Evolutionary conservation across 305 asterid species (phyloP).

Genomic region (Rubia occidens): DNA sequence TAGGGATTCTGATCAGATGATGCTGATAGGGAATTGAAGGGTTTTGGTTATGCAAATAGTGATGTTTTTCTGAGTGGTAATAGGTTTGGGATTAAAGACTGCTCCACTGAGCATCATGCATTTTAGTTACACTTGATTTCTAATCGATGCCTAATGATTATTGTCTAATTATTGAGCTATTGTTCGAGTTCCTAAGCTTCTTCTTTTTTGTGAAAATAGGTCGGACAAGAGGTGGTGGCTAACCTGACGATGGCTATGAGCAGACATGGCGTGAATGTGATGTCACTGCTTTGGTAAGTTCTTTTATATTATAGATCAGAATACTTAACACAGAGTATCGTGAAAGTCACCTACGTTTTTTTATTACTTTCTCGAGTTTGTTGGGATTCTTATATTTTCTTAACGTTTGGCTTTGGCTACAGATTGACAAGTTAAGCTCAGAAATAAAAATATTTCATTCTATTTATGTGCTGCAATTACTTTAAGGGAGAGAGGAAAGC

Average conservation of each 20-base stretch:
- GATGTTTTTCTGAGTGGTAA: no score
- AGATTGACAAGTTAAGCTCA: no score
- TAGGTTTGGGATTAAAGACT: no score
- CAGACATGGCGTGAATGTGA: constrained; percentile 61
- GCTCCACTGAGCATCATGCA: background rate
- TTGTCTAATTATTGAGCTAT: background rate
- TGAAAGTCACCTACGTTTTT: background rate
- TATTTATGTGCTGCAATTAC: no score
- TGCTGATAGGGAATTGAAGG: no score
- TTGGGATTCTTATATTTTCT: no score
- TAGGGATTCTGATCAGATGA: no score
- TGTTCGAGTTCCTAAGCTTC: constrained; percentile 8
- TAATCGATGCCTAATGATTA: background rate
- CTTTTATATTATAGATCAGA: no score
- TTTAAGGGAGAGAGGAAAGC: no score
- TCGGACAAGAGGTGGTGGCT: constrained; percentile 67
- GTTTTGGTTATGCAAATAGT: no score
- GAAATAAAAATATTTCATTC: no score
- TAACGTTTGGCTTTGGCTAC: no score
- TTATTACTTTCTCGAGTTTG: background rate
- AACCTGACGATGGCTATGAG: constrained; percentile 67
- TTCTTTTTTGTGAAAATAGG: constrained; percentile 32
- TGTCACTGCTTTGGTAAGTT: constrained; percentile 74
- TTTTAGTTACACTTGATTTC: background rate
- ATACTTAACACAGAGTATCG: background rate